phyloP scores from a whole-genome alignment of 129 eudicot species.

The Pittosporum tobira region DNA sequence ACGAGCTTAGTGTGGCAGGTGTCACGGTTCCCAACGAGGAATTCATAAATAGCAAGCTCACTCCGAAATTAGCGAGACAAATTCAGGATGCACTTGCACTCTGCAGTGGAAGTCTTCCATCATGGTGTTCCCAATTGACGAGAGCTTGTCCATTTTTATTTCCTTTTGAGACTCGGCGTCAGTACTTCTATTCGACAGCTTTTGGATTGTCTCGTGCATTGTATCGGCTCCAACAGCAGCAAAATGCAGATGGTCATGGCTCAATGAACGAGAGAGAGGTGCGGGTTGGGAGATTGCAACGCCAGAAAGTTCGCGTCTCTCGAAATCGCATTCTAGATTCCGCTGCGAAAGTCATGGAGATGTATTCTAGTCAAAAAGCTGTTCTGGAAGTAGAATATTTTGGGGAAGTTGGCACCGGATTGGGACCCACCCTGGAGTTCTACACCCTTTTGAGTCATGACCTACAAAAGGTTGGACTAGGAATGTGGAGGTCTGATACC shows the following conservation, averaged over 20 bases:
- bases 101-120: slow-evolving; percentile 94
- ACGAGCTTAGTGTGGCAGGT: slow-evolving; percentile 40
- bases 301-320: slow-evolving; percentile 97
- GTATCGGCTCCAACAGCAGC: slow-evolving; percentile 90
- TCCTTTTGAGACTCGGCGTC: slow-evolving; percentile 87
- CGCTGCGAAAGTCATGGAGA: slow-evolving; percentile 97
- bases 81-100: slow-evolving; percentile 96
- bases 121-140: slow-evolving; percentile 96
- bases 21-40: slow-evolving; percentile 58
- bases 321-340: slow-evolving; percentile 90
- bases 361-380: slow-evolving; percentile 93
- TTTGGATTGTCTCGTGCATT: slow-evolving; percentile 91
- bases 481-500: slow-evolving; percentile 73
- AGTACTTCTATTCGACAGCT: slow-evolving; percentile 89
- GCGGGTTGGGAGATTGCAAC: slow-evolving; percentile 76
- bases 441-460: slow-evolving; percentile 90
- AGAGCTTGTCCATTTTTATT: slow-evolving; percentile 91
- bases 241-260: slow-evolving; percentile 87
- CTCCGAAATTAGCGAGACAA: slow-evolving; percentile 90
- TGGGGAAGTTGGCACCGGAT: slow-evolving; percentile 93
- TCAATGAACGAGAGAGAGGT: slow-evolving; percentile 77
- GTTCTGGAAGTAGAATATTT: slow-evolving; percentile 96
- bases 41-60: slow-evolving; percentile 74
- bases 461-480: slow-evolving; percentile 62
- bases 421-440: slow-evolving; percentile 96